A percentile compares a stretch with the other conserved stretches of the same genome.
These are phyloP conservation scores for Termitomyces sp. DNA, from an alignment of 768 basidiomycete genomes.

Conservation along the genomic window DNA sequence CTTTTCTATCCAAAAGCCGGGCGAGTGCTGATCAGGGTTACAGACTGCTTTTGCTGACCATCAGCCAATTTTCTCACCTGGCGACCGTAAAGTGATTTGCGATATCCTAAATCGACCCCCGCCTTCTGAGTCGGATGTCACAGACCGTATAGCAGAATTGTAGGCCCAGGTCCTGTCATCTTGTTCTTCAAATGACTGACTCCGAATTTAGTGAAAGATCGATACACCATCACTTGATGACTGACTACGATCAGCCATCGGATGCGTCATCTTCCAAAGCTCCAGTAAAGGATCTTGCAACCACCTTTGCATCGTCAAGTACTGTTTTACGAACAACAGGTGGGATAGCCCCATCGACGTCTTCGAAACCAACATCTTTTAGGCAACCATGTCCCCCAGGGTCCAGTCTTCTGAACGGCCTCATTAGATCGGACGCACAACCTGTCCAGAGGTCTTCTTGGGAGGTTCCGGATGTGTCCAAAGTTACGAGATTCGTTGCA, in stretches of 20 bases:
- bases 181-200: constrained; percentile 6
- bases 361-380: not conserved
- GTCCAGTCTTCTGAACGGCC: not conserved
- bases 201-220: constrained; percentile 21
- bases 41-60: constrained; percentile 38
- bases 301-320: constrained; percentile 3
- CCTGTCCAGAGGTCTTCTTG: not conserved
- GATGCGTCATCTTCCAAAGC: constrained; percentile 6
- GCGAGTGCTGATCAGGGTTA: not conserved
- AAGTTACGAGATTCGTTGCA: not conserved
- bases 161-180: constrained; percentile 25
- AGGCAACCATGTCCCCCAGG: not conserved
- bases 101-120: constrained; percentile 42
- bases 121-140: constrained; percentile 39
- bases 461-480: not conserved
- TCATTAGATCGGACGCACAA: not conserved
- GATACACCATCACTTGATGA: constrained; percentile 15
- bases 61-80: constrained; percentile 33
- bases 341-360: not conserved
- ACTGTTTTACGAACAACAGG: constrained; percentile 1
- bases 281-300: not conserved
- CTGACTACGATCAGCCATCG: not conserved
- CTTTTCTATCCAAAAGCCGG: not conserved
- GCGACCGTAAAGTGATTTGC: constrained; percentile 44
- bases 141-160: constrained; percentile 39